phyloP scores from a whole-genome alignment of 768 basidiomycete species.

The Fibroporia radiculosa region DNA sequence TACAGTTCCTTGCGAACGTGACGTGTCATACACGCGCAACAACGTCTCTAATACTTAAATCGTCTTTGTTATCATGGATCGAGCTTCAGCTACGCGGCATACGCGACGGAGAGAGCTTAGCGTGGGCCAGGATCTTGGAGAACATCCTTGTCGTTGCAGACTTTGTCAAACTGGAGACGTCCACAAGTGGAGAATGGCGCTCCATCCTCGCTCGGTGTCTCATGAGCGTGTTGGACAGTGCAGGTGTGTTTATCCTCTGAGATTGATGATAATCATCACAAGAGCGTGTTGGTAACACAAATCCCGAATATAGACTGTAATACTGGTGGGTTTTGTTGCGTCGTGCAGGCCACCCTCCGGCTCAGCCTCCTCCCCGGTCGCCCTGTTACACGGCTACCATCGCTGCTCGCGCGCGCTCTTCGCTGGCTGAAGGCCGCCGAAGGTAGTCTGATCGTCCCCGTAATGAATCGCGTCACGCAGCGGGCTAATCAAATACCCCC shows the following conservation, averaged over 20 bases:
- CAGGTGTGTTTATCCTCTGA: slow-evolving; percentile 13
- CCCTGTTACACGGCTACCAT: not conserved
- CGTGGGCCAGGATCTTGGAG: slow-evolving; percentile 61
- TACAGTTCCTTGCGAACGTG: slow-evolving; percentile 71
- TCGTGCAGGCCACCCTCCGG: slow-evolving; percentile 7
- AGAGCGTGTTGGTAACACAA: not conserved
- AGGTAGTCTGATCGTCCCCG: slow-evolving; percentile 7
- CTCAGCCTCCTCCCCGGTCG: slow-evolving; percentile 7
- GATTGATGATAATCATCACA: slow-evolving; percentile 1
- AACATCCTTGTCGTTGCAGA: slow-evolving; percentile 52
- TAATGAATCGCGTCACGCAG: not conserved
- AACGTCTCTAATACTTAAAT: slow-evolving; percentile 63
- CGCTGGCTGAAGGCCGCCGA: slow-evolving; percentile 9
- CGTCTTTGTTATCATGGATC: slow-evolving; percentile 74
- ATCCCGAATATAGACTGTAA: slow-evolving; percentile 4
- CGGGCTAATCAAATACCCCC: no score
- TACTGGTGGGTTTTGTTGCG: not conserved
- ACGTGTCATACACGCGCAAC: slow-evolving; percentile 64
- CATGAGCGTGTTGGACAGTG: slow-evolving; percentile 27
- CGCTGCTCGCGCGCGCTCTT: slow-evolving; percentile 3
- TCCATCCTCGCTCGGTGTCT: slow-evolving; percentile 47
- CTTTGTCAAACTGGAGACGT: slow-evolving; percentile 39
- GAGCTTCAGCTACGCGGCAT: slow-evolving; percentile 53
- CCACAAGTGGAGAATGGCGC: slow-evolving; percentile 57
- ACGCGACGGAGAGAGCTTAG: slow-evolving; percentile 34